Evolutionary conservation across 2,329 filamentous ascomycete species (phyloP).

Genomic region (Magnaporthales sp.): DNA sequence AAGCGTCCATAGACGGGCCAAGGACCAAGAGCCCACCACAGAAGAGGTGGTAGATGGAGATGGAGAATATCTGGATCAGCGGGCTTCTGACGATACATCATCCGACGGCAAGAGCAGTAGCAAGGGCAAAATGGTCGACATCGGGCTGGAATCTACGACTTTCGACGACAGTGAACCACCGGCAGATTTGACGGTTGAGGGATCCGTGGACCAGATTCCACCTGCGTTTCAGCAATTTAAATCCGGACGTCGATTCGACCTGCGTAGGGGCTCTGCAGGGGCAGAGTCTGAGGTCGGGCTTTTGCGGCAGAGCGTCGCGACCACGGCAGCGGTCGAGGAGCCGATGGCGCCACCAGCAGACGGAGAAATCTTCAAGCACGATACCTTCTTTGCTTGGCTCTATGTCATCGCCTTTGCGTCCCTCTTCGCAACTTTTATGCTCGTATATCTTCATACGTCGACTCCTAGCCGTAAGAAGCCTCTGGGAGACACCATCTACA

Average conservation of each 20-base stretch:
- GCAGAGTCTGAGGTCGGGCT: conserved; percentile 38
- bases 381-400: conserved; percentile 85
- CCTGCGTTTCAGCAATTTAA: conserved; percentile 56
- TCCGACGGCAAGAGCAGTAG: conserved; percentile 8
- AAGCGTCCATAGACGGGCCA: conserved; percentile 24
- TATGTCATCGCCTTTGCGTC: conserved; percentile 79
- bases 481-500: conserved; percentile 90
- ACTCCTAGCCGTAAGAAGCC: conserved; percentile 57
- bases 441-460: conserved; percentile 84
- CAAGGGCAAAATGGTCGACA: conserved; percentile 72
- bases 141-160: conserved; percentile 66
- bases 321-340: conserved; percentile 22
- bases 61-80: conserved; percentile 13
- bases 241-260: conserved; percentile 27
- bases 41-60: conserved; percentile 24
- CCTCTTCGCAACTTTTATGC: conserved; percentile 78
- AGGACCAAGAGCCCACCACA: conserved; percentile 10
- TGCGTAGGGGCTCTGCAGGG: conserved; percentile 32
- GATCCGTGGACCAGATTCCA: conserved; percentile 41
- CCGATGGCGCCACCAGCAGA: conserved; percentile 45
- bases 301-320: conserved; percentile 28
- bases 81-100: conserved; percentile 20
- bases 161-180: conserved; percentile 41
- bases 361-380: conserved; percentile 68
- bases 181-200: conserved; percentile 49